Evolutionary conservation across 2,329 filamentous ascomycete species (phyloP), one percentile per base, ranked within the genome.

Genomic region (Chaetothyriales sp.): DNA sequence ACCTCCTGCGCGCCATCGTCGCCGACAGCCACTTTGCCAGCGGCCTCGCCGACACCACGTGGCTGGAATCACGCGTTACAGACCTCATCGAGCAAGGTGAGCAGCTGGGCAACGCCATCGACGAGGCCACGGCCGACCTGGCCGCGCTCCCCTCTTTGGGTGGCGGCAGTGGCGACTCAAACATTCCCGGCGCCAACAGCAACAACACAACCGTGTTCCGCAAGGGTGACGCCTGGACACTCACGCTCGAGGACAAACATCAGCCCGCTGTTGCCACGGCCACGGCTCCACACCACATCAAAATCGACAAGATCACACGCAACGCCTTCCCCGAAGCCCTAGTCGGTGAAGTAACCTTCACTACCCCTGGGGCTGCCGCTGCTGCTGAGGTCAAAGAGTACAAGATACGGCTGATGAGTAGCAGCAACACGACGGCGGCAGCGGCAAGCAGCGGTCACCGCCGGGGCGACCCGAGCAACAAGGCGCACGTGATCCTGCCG

Each of bases 311-410:
- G 7, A 65, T 83, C 10, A 67, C 78, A 0, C 73, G 73, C 22
- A 82, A 82, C 61, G 77, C 81, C 50, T 82, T 83, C 55, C 80
- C 80, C 0, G 56, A 70, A 2, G 72, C 73, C 0, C 67, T 83
- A 0, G 63, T 72, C 1, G 78, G 78, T 1, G 75, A 79, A 6
- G 67, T 78, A 7, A 60, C 73, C 47, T 70, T 75, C 62, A 76
- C 73, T 2, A 62, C 69, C 0, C 64, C 71, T 1, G 61, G 62
- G 5, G 58, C 64, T 1, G 51, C 60, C 2, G 4, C 29, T 10
- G 29, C 28, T 9, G 48, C 62, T 5, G 61, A 66, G 18, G 65
- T 63, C 10, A 66, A 51, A 4, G 45, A 64, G 7, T 80, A 72
- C 62, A 72, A 66, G n/a, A 62, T 76, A 43, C 67, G 70, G 5